Evolutionary conservation across 768 basidiomycete species (phyloP).

Genomic region (Myochromella boudieri): DNA sequence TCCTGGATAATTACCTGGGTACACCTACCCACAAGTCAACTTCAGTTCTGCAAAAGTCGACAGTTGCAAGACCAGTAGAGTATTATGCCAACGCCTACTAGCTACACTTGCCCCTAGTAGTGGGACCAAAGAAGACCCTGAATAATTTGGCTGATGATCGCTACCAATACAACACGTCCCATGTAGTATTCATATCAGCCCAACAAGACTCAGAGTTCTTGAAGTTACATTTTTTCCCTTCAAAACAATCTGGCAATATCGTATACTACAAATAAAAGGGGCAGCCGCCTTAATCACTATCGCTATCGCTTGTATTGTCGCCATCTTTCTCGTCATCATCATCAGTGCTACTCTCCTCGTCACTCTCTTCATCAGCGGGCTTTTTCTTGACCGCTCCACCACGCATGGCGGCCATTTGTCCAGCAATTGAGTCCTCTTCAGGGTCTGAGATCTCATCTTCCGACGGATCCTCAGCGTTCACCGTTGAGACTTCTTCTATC

Average conservation of each 20-base stretch:
- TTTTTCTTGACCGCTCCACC: constrained; percentile 81
- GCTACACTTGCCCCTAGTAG: too few species aligned
- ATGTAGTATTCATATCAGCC: too few species aligned
- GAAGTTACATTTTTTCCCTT: constrained; percentile 19
- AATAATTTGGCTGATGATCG: too few species aligned
- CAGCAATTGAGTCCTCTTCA: constrained; percentile 93
- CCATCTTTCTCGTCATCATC: constrained; percentile 47
- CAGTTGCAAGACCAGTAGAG: too few species aligned
- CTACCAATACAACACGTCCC: too few species aligned
- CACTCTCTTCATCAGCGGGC: constrained; percentile 51
- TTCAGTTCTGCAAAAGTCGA: too few species aligned
- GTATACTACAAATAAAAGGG: constrained; percentile 16
- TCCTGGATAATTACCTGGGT: too few species aligned
- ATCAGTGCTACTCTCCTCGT: constrained; percentile 51
- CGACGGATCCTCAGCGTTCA: constrained; percentile 52
- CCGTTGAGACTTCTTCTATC: constrained; percentile 69
- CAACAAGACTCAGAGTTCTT: too few species aligned
- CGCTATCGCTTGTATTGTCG: constrained; percentile 40
- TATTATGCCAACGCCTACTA: too few species aligned
- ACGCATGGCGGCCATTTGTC: constrained; percentile 97
- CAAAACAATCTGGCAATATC: constrained; percentile 12
- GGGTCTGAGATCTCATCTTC: constrained; percentile 98
- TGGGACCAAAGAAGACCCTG: too few species aligned
- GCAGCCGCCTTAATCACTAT: constrained; percentile 40
- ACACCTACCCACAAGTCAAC: too few species aligned